Evolutionary conservation across 2,329 filamentous ascomycete species (phyloP).

Genomic region (Fusarium buxicola): DNA sequence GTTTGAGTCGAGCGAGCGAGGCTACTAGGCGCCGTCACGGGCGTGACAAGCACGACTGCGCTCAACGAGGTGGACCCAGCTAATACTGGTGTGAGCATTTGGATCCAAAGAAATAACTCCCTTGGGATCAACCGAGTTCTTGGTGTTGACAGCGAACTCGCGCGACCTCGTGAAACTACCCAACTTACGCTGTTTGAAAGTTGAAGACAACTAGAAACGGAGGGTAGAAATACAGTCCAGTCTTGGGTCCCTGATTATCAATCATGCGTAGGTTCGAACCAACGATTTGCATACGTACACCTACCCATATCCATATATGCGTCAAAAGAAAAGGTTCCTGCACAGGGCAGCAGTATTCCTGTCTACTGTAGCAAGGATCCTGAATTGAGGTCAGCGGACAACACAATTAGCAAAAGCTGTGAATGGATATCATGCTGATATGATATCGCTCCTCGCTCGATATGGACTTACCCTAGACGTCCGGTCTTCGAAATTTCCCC

Average conservation of each 20-base stretch:
- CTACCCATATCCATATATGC: background rate
- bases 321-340: background rate
- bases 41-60: background rate
- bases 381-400: background rate
- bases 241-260: slow-evolving; percentile 7
- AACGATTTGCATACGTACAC: background rate
- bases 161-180: background rate
- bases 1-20: slow-evolving; percentile 13
- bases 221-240: slow-evolving; percentile 3
- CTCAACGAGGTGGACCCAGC: background rate
- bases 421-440: background rate
- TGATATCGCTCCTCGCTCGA: background rate
- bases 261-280: background rate
- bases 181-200: background rate
- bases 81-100: background rate
- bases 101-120: background rate
- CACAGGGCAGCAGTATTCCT: no score
- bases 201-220: background rate
- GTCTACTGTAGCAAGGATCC: background rate
- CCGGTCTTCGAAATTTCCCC: no score
- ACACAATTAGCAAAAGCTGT: background rate
- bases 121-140: background rate
- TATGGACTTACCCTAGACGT: background rate
- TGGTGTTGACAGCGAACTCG: background rate
- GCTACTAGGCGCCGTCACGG: background rate